These are phyloP conservation scores for Aureobasidium sp. DNA, from an alignment of 2,329 filamentous ascomycete species.

Conservation along the genomic window DNA sequence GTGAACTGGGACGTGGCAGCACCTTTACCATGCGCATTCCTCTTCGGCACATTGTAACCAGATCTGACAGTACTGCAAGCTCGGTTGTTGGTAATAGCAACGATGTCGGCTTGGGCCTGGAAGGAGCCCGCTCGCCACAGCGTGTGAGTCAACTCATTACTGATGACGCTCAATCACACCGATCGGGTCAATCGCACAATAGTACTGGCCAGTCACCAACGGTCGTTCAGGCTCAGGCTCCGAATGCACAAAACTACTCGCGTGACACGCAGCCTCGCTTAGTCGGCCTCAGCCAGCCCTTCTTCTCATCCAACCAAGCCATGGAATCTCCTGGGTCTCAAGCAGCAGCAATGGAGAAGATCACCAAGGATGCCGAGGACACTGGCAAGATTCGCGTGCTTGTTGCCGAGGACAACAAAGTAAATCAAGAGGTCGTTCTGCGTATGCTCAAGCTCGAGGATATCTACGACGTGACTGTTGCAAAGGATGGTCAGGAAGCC, in stretches of 20 bases:
- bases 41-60: slow-evolving; percentile 63
- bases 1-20: slow-evolving; percentile 63
- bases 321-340: slow-evolving; percentile 50
- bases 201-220: slow-evolving; percentile 16
- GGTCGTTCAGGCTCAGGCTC: slow-evolving; percentile 15
- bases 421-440: slow-evolving; percentile 51
- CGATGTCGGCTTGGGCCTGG: slow-evolving; percentile 18
- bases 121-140: slow-evolving; percentile 14
- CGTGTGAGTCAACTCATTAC: slow-evolving; percentile 13
- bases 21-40: slow-evolving; percentile 79
- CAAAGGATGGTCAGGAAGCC: slow-evolving; percentile 60
- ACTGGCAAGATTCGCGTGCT: slow-evolving; percentile 64
- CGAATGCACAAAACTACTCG: slow-evolving; percentile 28
- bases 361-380: slow-evolving; percentile 50
- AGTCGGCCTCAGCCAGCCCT: slow-evolving; percentile 74
- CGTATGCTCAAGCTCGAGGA: slow-evolving; percentile 67
- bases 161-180: slow-evolving; percentile 10
- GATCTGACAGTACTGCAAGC: slow-evolving; percentile 45
- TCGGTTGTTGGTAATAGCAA: slow-evolving; percentile 26
- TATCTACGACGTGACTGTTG: slow-evolving; percentile 80
- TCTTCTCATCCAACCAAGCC: slow-evolving; percentile 51
- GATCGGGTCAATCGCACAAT: slow-evolving; percentile 6
- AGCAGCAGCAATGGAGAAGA: slow-evolving; percentile 55
- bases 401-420: slow-evolving; percentile 71
- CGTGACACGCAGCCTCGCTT: slow-evolving; percentile 65